phyloP scores from a whole-genome alignment of 352 stramenopile genomes.

The Globisporangium ultimum region DNA sequence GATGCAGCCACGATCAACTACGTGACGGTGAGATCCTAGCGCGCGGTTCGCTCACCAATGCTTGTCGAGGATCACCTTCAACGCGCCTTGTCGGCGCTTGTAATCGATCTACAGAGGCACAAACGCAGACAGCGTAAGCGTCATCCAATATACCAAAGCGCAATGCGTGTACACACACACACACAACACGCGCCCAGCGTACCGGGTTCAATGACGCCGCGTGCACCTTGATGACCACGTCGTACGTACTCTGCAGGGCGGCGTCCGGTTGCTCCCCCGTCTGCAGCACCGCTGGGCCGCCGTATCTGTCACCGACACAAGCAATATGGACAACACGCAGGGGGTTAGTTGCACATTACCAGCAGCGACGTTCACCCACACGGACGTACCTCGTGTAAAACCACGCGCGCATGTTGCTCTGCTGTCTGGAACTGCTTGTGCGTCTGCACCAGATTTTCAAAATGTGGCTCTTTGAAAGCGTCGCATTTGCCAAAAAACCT shows the following conservation, averaged over 20 bases:
- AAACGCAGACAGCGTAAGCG: not conserved
- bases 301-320: conserved; percentile 30
- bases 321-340: conserved; percentile 1
- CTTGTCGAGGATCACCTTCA: conserved; percentile 57
- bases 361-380: not conserved
- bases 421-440: too few relatives aligned
- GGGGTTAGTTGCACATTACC: not conserved
- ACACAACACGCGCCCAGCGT: too few relatives aligned
- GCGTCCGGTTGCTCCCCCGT: conserved; percentile 49
- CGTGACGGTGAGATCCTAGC: not conserved
- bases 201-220: conserved; percentile 64
- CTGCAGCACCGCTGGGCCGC: conserved; percentile 56
- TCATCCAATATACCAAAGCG: not conserved
- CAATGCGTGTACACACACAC: not conserved
- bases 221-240: conserved; percentile 67
- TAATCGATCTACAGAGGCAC: conserved; percentile 61
- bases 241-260: conserved; percentile 39
- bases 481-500: too few relatives aligned
- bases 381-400: conserved; percentile 64
- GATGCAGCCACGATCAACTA: not conserved
- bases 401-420: conserved; percentile 58
- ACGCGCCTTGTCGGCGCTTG: conserved; percentile 66
- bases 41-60: conserved; percentile 19
- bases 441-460: too few relatives aligned
- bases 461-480: too few relatives aligned